These are phyloP conservation scores for Chaetomium globosum DNA, from an alignment of 2,329 filamentous ascomycete species.

Conservation along the genomic window DNA sequence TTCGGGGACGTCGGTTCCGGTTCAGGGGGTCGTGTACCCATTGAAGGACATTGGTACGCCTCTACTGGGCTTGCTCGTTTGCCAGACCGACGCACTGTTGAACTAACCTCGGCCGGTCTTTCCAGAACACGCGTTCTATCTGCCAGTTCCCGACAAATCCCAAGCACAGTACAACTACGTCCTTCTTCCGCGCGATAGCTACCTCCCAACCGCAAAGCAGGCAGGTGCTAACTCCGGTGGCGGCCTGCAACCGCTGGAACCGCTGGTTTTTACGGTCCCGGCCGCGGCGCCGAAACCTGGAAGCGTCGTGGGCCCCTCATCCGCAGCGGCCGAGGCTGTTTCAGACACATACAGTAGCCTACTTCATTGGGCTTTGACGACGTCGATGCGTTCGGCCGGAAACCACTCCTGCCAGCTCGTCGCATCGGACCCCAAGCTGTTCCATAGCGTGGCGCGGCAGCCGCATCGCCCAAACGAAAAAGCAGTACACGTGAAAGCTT, in stretches of 20 bases:
- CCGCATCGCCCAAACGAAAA: slow-evolving; percentile 62
- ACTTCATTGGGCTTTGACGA: slow-evolving; percentile 63
- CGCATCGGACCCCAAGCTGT: slow-evolving; percentile 57
- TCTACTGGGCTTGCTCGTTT: neutral
- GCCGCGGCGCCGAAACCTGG: slow-evolving; percentile 63
- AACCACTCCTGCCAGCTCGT: slow-evolving; percentile 53
- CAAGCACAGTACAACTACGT: slow-evolving; percentile 69
- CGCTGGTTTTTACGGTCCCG: slow-evolving; percentile 66
- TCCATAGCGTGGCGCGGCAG: slow-evolving; percentile 60
- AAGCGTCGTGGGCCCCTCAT: slow-evolving; percentile 55
- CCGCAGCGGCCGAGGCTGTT: slow-evolving; percentile 54
- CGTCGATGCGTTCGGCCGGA: slow-evolving; percentile 53
- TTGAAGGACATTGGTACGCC: slow-evolving; percentile 65
- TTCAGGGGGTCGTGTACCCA: slow-evolving; percentile 58
- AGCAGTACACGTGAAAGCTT: slow-evolving; percentile 67
- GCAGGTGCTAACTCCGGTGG: slow-evolving; percentile 45
- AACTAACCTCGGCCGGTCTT: neutral
- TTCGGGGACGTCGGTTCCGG: slow-evolving; percentile 54
- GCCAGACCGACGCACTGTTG: neutral
- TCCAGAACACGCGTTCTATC: slow-evolving; percentile 63
- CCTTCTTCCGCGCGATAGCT: slow-evolving; percentile 60
- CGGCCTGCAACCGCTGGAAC: slow-evolving; percentile 50
- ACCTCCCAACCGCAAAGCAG: slow-evolving; percentile 45
- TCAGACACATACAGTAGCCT: slow-evolving; percentile 62
- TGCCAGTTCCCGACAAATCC: slow-evolving; percentile 66